Conservation (phyloP, 129 eudicot genomes). For the Lactuca saligna region DNA sequence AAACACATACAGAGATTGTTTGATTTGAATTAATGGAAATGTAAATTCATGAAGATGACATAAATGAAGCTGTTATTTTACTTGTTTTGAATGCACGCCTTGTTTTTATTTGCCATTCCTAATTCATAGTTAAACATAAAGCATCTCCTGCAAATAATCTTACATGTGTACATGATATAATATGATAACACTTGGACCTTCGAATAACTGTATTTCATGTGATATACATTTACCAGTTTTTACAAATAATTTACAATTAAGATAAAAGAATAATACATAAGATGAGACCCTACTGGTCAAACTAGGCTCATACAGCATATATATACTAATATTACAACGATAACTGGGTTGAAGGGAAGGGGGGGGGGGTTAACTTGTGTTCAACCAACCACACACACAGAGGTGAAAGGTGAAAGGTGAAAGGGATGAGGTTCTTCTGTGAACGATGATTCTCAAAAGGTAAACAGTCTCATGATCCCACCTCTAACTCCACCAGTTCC, state of each 20-base stretch:
- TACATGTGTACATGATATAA: background rate
- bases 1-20: slow-evolving; percentile 17
- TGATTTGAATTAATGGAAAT: slow-evolving; percentile 17
- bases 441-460: slow-evolving; percentile 78
- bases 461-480: slow-evolving; percentile 24
- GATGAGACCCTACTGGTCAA: slow-evolving; percentile 33
- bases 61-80: slow-evolving; percentile 34
- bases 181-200: too few species aligned
- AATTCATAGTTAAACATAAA: slow-evolving; percentile 11
- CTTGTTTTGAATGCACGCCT: slow-evolving; percentile 3
- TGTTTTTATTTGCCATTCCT: slow-evolving; percentile 9
- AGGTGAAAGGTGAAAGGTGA: slow-evolving; percentile 10
- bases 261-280: slow-evolving; percentile 38
- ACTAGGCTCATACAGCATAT: slow-evolving; percentile 26
- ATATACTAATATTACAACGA: slow-evolving; percentile 21
- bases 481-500: slow-evolving; percentile 73
- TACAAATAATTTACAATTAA: slow-evolving; percentile 57
- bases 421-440: slow-evolving; percentile 41
- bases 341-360: slow-evolving; percentile 27
- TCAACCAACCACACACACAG: slow-evolving; percentile 39
- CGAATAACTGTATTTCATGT: background rate
- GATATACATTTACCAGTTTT: slow-evolving; percentile 29
- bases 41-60: slow-evolving; percentile 39
- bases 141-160: background rate
- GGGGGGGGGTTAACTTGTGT: slow-evolving; percentile 64